phyloP scores from a whole-genome alignment of 148 eudicot genomes.

The Limonium bicolor region DNA sequence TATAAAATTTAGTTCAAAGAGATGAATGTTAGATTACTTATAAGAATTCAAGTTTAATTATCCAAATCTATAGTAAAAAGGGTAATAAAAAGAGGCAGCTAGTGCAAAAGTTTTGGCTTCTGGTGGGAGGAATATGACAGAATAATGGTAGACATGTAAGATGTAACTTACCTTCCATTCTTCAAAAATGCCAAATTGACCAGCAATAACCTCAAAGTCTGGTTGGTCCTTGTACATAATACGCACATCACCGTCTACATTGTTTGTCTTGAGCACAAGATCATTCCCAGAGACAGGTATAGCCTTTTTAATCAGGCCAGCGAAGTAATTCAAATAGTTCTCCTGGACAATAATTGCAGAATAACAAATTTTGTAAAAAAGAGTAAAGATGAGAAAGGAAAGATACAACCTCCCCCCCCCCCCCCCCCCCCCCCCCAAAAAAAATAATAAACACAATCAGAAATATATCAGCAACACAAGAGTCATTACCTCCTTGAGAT shows the following conservation, averaged over 20 bases:
- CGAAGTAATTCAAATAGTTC: slow-evolving; percentile 57
- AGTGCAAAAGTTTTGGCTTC: neutral
- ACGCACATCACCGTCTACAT: slow-evolving; percentile 66
- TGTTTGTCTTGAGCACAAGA: slow-evolving; percentile 37
- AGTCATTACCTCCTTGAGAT: slow-evolving; percentile 66
- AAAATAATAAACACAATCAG: too few relatives aligned
- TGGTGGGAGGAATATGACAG: too few relatives aligned
- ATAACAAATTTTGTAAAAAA: neutral
- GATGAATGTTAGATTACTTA: too few relatives aligned
- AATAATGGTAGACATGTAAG: neutral
- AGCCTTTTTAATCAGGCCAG: slow-evolving; percentile 57
- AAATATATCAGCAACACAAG: neutral
- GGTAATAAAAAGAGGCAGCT: neutral
- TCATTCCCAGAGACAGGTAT: slow-evolving; percentile 43
- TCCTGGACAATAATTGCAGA: slow-evolving; percentile 31
- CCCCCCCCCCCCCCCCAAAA: too few relatives aligned
- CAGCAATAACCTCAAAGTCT: slow-evolving; percentile 65
- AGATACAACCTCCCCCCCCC: too few relatives aligned
- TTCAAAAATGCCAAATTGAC: slow-evolving; percentile 87
- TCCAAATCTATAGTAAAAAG: too few relatives aligned
- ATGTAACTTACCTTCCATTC: slow-evolving; percentile 81
- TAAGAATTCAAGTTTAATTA: too few relatives aligned
- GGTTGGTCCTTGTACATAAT: slow-evolving; percentile 52
- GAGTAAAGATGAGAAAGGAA: slow-evolving; percentile 1
- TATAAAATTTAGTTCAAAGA: too few relatives aligned